Base-by-base conservation (phyloP, 139 green algal species). In the Closterium sp. region DNA sequence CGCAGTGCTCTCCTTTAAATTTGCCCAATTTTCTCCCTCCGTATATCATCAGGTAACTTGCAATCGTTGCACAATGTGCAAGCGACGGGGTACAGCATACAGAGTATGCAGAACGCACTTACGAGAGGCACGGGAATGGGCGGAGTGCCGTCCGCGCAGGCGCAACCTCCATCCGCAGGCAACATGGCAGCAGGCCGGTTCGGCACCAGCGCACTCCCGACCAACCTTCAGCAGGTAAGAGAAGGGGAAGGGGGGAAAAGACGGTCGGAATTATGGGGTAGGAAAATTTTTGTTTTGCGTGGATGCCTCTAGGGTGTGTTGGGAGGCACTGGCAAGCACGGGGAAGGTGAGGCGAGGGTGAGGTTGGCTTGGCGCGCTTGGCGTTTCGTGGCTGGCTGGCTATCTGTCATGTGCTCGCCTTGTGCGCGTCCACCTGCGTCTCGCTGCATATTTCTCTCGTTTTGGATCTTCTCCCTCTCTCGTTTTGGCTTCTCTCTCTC, bases 51-150 rank as follows among this genome's bases (percentile, higher is more conserved):
- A 93, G 91, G 91, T 29, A 88, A 85, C 73, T 50, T 93, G 38
- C 91, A 45, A n/a, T 93, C 88, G 17, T 17, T 93, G 31, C 91
- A 93, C 87, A 93, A 93, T 93, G 70, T 93, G 21, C 91, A 91
- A n/a, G 50, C 62, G 62, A 79, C 62, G 19, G 50, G 38, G 22
- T 93, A 93, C 88, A 93, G 27, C 28, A 45, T 93, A 30, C 91
- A 93, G 84, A 93, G 93, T 31, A 93, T 93, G 91, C 91, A 93
- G 88, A 93, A 91, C 70, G 28, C 88, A 11, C 22, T 79, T 22
- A 93, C 91, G 31, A 93, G 91, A 31, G 93, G 93, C 31, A 38
- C 89, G 45, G 89, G 89, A 30, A 89, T 91, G 34, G 89, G 89
- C 24, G 88, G 79, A n/a, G 24, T 50, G 88, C 88, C 91, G 9